Base-by-base conservation (phyloP, 371 early-diverging fungal species). In the Mortierella sp. region DNA sequence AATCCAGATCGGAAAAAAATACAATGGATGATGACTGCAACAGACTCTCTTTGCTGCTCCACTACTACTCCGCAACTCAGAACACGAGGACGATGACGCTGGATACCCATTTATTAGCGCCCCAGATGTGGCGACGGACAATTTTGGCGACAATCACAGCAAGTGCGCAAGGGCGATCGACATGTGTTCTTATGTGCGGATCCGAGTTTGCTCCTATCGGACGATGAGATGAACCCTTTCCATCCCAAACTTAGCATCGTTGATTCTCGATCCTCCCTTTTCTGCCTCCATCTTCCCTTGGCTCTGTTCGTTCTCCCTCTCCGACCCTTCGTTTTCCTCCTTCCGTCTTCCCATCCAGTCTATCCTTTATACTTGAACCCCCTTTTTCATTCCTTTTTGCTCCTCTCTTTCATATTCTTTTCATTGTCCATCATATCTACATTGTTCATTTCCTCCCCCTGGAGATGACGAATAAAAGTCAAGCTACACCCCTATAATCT, bases 201-300 rank as follows among this genome's bases (percentile, higher is more conserved):
- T 76, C 76, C 12, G 46, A 29, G 71, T 71, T 71, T 77, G 21
- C 49, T 77, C 77, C 44, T 56, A 71, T 44, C 35, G 41, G 14
- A 58, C 56, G 71, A n/a, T 4, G 68, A 8, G 56, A 65, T 27
- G 54, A 35, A 54, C 38, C 70, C 74, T 56, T 32, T 79, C 48
- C 49, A 70, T 76, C 71, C 72, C 72, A 72, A 71, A 49, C 51
- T 71, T 65, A 21, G 65, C 38, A 27, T 54, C 58, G 73, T 71
- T 76, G 74, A 76, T 58, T 76, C 81, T 81, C 74, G 76, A 72
- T 81, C 81, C 74, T 74, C 77, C 71, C 35, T 65, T 63, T 73
- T 43, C 29, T 49, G 48, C 32, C 16, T 56, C 71, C 44, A 6
- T 71, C 43, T 41, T 41, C 44, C 56, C 35, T 46, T 76, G 51